These are phyloP conservation scores for Tuber magnatum DNA, from an alignment of 495 filamentous ascomycete species.

Conservation along the genomic window DNA sequence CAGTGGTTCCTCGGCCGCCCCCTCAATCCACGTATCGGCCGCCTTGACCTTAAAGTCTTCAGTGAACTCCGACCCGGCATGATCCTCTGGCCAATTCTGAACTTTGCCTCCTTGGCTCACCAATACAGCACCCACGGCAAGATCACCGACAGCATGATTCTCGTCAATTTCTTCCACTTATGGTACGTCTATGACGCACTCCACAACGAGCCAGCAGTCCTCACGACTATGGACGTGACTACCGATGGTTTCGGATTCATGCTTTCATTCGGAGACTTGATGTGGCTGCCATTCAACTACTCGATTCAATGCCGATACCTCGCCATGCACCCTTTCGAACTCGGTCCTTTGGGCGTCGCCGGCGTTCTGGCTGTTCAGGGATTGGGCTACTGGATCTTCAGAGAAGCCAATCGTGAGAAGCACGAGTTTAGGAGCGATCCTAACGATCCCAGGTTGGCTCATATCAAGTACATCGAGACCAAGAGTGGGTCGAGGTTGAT, in stretches of 20 bases:
- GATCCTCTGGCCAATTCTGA: constrained; percentile 80
- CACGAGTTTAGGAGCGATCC: constrained; percentile 87
- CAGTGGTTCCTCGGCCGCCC: constrained; percentile 91
- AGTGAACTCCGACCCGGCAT: constrained; percentile 87
- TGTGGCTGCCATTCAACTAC: constrained; percentile 91
- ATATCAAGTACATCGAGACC: constrained; percentile 84
- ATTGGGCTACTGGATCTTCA: constrained; percentile 81
- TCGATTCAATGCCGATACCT: constrained; percentile 82
- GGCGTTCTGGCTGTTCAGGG: constrained; percentile 59
- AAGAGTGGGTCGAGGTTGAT: constrained; percentile 72
- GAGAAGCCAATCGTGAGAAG: constrained; percentile 85
- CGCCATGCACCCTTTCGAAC: constrained; percentile 66
- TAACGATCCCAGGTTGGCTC: constrained; percentile 66
- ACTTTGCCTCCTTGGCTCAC: constrained; percentile 76
- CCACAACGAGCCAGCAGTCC: constrained; percentile 84
- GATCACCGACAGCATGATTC: constrained; percentile 78
- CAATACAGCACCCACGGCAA: constrained; percentile 79
- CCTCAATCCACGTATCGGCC: constrained; percentile 80
- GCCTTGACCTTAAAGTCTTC: constrained; percentile 85
- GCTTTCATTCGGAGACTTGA: constrained; percentile 89
- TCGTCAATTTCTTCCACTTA: constrained; percentile 70
- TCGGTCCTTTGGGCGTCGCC: constrained; percentile 58
- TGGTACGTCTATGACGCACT: constrained; percentile 79
- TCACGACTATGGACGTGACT: constrained; percentile 95
- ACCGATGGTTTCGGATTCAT: constrained; percentile 95